Evolutionary conservation across 2,329 filamentous ascomycete genomes (phyloP).

Genomic region (Xylariaceae sp.): DNA sequence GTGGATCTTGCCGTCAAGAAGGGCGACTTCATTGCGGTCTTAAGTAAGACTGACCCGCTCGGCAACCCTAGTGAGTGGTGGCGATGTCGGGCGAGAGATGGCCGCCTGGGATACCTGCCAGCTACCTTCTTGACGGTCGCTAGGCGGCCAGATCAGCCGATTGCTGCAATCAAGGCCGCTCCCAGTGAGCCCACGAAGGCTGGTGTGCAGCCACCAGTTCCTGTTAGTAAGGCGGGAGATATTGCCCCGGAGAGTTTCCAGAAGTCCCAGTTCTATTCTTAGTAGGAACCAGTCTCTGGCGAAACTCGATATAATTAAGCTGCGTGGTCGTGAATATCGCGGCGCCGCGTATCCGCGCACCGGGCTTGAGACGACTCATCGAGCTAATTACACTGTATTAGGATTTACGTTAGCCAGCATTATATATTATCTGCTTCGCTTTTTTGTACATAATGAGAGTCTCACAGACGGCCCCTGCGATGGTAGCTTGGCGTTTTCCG

Average conservation of each 20-base stretch:
- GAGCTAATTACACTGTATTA: not conserved
- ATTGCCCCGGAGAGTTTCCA: constrained; percentile 54
- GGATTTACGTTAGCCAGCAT: not conserved
- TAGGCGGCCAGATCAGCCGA: constrained; percentile 47
- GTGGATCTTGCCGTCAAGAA: constrained; percentile 91
- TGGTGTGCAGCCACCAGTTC: constrained; percentile 30
- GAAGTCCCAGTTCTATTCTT: constrained; percentile 57
- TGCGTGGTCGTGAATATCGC: too few relatives aligned
- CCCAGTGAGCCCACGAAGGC: constrained; percentile 46
- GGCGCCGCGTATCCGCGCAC: not conserved
- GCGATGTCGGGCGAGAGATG: constrained; percentile 87
- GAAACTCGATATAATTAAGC: too few relatives aligned
- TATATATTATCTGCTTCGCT: constrained; percentile 13
- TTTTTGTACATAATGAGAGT: constrained; percentile 17
- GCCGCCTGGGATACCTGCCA: constrained; percentile 86
- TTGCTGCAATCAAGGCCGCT: constrained; percentile 51
- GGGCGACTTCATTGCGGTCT: constrained; percentile 89
- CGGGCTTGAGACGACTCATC: not conserved
- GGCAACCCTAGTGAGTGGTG: constrained; percentile 96
- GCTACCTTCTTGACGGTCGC: constrained; percentile 82
- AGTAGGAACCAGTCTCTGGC: too few relatives aligned
- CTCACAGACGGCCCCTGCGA: not conserved
- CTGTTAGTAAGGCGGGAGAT: constrained; percentile 49
- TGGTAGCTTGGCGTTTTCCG: constrained; percentile 19
- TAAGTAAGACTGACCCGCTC: constrained; percentile 87